Base-by-base conservation (phyloP, 2,329 filamentous ascomycete species). In the Nemania diffusa region DNA sequence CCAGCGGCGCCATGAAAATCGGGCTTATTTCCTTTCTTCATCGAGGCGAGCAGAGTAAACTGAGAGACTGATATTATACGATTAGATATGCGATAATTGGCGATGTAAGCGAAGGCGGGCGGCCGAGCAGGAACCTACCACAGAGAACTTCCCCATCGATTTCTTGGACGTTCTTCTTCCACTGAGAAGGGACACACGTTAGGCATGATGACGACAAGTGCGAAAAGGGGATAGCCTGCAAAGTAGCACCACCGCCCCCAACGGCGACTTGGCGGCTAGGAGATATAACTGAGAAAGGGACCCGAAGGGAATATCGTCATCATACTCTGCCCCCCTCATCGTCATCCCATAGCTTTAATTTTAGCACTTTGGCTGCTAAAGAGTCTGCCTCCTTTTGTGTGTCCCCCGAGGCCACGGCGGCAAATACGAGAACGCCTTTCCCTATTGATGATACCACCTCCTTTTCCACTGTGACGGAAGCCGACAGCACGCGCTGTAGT, bases 21-120 rank as follows among this genome's bases (percentile, higher is more conserved):
- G 37, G 96, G 97, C 79, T 97, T 98, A 77, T 90, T 94, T 69
- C 95, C 95, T 80, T 98, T 98, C 77, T 94, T 97, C n/a, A 94
- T 94, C 52, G 91, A 92, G 53, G 94, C 97, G 57, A 97, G 86
- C 9, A 99, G 87, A 2, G 96, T 99, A 78, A 99, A 99, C 81
- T 99, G 96, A 15, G 96, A 98, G 52, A 99, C 95, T 97, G 76
- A 40, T 17, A 53, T 27, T 29, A 37, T 32, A 22, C 11, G 24
- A 57, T 71, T 42, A 69, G 69, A 65, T n/a, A 13, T 42, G 20
- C 44, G 13, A 17, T 34, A 7, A 32, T 17, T 13, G 20, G 40
- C 17, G n/a, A 24, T 5, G 29, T 48, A 48, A 50, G 34, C 63
- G 22, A 65, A 57, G 53, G 20, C 7, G 34, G 20, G 40, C 5